Evolutionary conservation across 306 rosid genomes (phyloP).

Genomic region (Lotus japonicus): DNA sequence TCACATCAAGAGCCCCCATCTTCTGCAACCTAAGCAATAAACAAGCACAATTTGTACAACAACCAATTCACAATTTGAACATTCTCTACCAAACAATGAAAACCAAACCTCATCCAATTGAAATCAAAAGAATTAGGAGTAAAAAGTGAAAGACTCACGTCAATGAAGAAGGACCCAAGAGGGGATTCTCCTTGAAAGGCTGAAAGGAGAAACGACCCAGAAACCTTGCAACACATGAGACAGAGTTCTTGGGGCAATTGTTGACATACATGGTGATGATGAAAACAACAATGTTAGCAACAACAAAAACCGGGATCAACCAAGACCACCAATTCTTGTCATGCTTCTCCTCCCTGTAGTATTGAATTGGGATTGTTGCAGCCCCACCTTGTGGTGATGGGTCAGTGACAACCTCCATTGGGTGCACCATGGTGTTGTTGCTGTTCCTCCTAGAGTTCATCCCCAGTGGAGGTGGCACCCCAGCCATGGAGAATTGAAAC

Average conservation of each 20-base stretch:
- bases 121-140: too few relatives aligned
- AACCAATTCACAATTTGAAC: conserved; percentile 7
- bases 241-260: conserved; percentile 75
- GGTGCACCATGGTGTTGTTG: conserved; percentile 42
- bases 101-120: background rate
- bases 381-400: conserved; percentile 13
- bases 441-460: conserved; percentile 34
- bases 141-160: conserved; percentile 59
- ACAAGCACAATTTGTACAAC: conserved; percentile 4
- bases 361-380: conserved; percentile 5
- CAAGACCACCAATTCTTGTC: conserved; percentile 70
- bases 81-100: background rate
- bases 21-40: conserved; percentile 59
- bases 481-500: conserved; percentile 32
- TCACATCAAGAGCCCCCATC: conserved; percentile 89
- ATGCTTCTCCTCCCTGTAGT: conserved; percentile 42
- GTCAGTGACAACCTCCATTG: conserved; percentile 24
- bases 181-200: conserved; percentile 87
- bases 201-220: conserved; percentile 83
- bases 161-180: conserved; percentile 81
- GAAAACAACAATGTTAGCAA: conserved; percentile 53
- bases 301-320: conserved; percentile 60
- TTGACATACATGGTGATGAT: conserved; percentile 81
- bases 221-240: conserved; percentile 65
- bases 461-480: conserved; percentile 25